A percentile compares a stretch with the other conserved stretches of the same genome.
Evolutionary conservation across 1,284 basidiomycete genomes (phyloP).

Genomic region (Melampsora larici-populina): DNA sequence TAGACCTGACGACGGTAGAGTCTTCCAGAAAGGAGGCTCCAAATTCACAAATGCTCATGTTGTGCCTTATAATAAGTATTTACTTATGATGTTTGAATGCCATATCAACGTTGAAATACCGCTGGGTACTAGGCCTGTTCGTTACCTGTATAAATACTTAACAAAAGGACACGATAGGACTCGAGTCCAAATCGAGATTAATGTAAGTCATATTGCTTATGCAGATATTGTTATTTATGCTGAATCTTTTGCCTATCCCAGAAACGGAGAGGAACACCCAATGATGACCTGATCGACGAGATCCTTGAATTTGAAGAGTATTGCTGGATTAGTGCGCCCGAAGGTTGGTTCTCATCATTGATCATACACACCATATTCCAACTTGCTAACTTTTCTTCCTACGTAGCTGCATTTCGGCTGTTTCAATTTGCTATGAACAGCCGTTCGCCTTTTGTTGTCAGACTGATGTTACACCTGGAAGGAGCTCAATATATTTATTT

Average conservation of each 20-base stretch:
- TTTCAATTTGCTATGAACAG: too few species aligned
- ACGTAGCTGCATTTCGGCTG: too few species aligned
- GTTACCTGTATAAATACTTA: slow-evolving; percentile 60
- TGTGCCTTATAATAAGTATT: slow-evolving; percentile 55
- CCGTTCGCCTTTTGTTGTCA: too few species aligned
- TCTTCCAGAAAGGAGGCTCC: too few species aligned
- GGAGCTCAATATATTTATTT: too few species aligned
- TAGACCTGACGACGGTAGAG: too few species aligned
- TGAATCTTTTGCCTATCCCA: too few species aligned
- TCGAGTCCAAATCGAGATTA: slow-evolving; percentile 46
- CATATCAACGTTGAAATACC: slow-evolving; percentile 60
- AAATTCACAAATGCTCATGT: slow-evolving; percentile 56
- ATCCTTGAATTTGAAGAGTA: slow-evolving; percentile 54
- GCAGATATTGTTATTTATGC: too few species aligned
- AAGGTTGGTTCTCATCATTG: slow-evolving; percentile 51
- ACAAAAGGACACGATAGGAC: slow-evolving; percentile 58
- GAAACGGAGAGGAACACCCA: too few species aligned
- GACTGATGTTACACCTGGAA: too few species aligned
- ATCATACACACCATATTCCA: too few species aligned
- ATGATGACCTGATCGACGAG: slow-evolving; percentile 50
- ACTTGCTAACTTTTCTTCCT: too few species aligned
- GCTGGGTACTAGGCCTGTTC: slow-evolving; percentile 53
- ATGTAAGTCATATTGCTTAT: neutral
- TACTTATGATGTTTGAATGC: slow-evolving; percentile 54
- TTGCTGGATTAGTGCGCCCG: slow-evolving; percentile 56